Evolutionary conservation across 2,329 filamentous ascomycete genomes (phyloP), one percentile per base, ranked within the genome.

Genomic region (Botryotinia globosa): DNA sequence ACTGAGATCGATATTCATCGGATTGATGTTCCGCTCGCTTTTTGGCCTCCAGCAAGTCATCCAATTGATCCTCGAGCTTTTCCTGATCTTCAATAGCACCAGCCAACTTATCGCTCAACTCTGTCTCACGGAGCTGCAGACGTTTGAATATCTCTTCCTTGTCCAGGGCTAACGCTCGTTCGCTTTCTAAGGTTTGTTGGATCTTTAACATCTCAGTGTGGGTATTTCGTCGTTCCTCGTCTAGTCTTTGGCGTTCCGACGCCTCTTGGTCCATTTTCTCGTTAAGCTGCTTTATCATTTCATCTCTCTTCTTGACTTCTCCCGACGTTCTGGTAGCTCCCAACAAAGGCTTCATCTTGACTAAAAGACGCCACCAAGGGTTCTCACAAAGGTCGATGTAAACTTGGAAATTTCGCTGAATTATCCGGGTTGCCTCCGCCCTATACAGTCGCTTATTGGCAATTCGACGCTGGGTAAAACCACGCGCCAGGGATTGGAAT

Each of bases 61-160:
- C 96, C 3, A 99, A 86, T 80, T 99, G 94, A 75, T 97, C 94
- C 82, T 99, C 96, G 1, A 99, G 87, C 71, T 91, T 91, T 80
- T 98, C 95, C 81, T 98, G 95, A 78, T 99, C 97, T 34, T 97
- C 92, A 74, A 98, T 89, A 44, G 95, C 95, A 56, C 93, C 95
- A 54, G 94, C 89, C 42, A 99, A 87, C 83, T 98, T 98, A 79
- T 99, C 97, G 69, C 91, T 93, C 6, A 99, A 87, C 80, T 99
- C 95, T 18, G 90, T 87, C 82, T 99, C 96, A n/a, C 96, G 92
- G 70, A 91, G 85, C 80, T 98, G 96, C 34, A 99, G 86, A n/a
- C 97, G 90, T 80, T 95, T 97, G 85, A 98, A 99, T 74, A 99
- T 99, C 79, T 99, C 96, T 80, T 99, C 97, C 81, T 99, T 99